These are phyloP conservation scores for Daphne laureola DNA, from an alignment of 441 rosid species.

Conservation along the genomic window DNA sequence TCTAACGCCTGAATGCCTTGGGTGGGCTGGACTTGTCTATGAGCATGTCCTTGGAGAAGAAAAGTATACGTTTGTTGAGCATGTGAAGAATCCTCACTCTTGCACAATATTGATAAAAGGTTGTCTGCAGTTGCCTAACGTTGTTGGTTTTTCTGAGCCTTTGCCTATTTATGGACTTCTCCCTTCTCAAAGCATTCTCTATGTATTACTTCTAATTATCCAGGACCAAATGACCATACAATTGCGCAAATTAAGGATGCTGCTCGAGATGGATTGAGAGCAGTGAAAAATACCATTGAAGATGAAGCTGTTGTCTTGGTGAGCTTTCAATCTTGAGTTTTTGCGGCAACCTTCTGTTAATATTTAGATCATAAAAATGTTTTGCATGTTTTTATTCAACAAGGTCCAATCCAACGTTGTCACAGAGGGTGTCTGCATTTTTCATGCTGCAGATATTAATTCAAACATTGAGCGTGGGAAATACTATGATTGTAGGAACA, in stretches of 20 bases:
- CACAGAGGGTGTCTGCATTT: too few species aligned
- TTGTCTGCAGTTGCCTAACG: constrained; percentile 4
- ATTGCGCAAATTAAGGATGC: constrained; percentile 98
- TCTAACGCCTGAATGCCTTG: constrained; percentile 79
- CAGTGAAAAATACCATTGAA: constrained; percentile 90
- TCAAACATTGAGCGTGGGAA: too few species aligned
- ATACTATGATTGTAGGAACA: too few species aligned
- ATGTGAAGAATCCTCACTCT: constrained; percentile 82
- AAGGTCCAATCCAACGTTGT: too few species aligned
- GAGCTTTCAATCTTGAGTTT: constrained; percentile 19
- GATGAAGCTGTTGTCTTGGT: constrained; percentile 88
- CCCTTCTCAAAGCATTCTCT: too few species aligned
- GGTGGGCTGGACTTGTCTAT: constrained; percentile 96
- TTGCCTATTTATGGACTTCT: too few species aligned
- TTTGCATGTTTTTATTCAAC: too few species aligned
- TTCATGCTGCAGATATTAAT: too few species aligned
- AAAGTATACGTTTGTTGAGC: constrained; percentile 89
- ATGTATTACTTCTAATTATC: not conserved
- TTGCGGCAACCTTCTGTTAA: too few species aligned
- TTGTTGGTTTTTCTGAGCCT: too few species aligned
- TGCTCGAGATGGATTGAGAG: constrained; percentile 86
- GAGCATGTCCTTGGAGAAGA: constrained; percentile 94
- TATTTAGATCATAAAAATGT: too few species aligned
- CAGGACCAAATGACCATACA: constrained; percentile 96
- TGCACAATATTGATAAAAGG: constrained; percentile 93